Conservation (phyloP, 2,329 filamentous ascomycete genomes). For the Alternaria gansuensis region DNA sequence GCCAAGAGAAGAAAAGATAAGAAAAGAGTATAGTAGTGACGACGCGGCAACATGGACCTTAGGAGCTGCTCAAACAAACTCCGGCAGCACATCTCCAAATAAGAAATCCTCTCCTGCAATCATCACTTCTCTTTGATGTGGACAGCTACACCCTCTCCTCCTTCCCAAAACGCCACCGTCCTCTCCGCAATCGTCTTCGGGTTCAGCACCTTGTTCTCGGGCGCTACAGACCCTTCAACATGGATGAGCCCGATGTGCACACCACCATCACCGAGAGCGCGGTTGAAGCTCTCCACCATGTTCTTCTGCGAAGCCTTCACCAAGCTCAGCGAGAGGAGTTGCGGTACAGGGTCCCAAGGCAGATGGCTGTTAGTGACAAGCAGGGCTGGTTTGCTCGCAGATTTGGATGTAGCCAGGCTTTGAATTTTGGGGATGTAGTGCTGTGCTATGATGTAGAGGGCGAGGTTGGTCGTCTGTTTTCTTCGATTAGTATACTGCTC, state of each 20-base stretch:
- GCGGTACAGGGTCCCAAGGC: slow-evolving; percentile 58
- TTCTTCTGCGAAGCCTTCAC: slow-evolving; percentile 63
- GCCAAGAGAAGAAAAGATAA: no score
- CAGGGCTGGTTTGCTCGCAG: slow-evolving; percentile 55
- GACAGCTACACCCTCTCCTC: slow-evolving; percentile 54
- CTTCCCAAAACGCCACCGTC: slow-evolving; percentile 57
- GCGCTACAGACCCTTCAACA: slow-evolving; percentile 57
- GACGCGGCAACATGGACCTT: no score
- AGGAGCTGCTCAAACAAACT: no score
- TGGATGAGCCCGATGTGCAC: slow-evolving; percentile 61
- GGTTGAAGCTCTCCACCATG: slow-evolving; percentile 57
- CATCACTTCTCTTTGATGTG: slow-evolving; percentile 42
- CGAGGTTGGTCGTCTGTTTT: slow-evolving; percentile 57
- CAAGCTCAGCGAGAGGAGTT: slow-evolving; percentile 61
- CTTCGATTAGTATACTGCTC: neutral
- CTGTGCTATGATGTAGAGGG: slow-evolving; percentile 59
- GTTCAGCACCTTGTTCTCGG: slow-evolving; percentile 55
- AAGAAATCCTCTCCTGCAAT: no score
- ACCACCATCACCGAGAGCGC: slow-evolving; percentile 53
- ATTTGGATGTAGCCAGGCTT: slow-evolving; percentile 42
- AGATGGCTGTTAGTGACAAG: slow-evolving; percentile 62
- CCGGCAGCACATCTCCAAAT: no score
- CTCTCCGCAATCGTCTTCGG: slow-evolving; percentile 58
- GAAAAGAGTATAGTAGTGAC: no score
- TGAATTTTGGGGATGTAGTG: slow-evolving; percentile 58